Conservation (phyloP, 208 protist species). For the Trypanosoma mega region DNA sequence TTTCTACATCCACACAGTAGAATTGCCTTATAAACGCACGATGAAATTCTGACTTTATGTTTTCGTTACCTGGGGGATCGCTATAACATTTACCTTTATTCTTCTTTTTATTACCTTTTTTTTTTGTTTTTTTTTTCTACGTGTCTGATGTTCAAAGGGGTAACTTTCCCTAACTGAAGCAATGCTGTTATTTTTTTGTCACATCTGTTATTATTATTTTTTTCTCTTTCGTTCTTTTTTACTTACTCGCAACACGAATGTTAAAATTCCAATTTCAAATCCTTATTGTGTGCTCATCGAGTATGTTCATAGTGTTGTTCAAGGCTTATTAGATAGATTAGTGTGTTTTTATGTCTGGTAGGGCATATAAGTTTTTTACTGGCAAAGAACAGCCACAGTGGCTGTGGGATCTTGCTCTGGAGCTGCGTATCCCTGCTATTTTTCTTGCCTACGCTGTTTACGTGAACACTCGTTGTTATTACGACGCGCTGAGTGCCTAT, state of each 20-base stretch:
- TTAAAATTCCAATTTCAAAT: neutral
- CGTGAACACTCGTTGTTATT: slow-evolving; percentile 81
- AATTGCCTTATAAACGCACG: no score
- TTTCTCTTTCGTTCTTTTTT: slow-evolving; percentile 16
- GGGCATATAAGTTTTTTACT: slow-evolving; percentile 66
- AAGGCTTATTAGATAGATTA: neutral
- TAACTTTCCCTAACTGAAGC: no score
- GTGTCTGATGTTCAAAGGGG: neutral
- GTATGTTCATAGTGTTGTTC: no score
- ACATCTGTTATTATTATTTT: no score
- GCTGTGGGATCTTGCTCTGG: slow-evolving; percentile 86
- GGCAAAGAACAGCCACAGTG: slow-evolving; percentile 81
- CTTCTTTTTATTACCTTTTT: slow-evolving; percentile 7
- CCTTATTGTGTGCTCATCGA: no score
- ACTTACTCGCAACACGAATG: neutral
- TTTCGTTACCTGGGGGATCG: no score
- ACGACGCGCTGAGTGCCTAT: slow-evolving; percentile 68
- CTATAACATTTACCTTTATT: slow-evolving; percentile 4
- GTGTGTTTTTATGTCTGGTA: slow-evolving; percentile 33
- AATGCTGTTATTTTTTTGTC: no score
- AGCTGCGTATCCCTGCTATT: slow-evolving; percentile 73
- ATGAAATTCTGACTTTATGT: no score
- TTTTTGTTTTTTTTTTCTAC: slow-evolving; percentile 11
- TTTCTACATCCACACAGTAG: slow-evolving; percentile 9
- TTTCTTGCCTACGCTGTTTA: slow-evolving; percentile 59